phyloP scores from a whole-genome alignment of 371 early-diverging fungal species.

The Mortierella sp. region DNA sequence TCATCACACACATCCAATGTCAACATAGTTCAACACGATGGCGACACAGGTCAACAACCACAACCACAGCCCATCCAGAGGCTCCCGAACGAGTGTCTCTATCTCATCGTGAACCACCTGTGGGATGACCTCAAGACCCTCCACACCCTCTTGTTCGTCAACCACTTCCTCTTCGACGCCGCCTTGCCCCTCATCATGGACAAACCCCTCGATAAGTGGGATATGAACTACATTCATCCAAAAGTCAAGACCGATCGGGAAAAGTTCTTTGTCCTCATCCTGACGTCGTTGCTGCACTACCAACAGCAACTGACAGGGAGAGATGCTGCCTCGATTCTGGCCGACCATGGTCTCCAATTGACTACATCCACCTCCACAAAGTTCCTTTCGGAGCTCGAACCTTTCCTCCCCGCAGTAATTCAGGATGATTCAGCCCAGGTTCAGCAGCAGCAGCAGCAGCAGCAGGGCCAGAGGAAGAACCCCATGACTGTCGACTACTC shows the following conservation, averaged over 20 bases:
- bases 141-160: constrained; percentile 12
- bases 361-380: neutral
- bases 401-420: neutral
- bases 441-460: too few relatives aligned
- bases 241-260: neutral
- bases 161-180: constrained; percentile 25
- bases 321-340: neutral
- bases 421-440: neutral
- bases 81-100: constrained; percentile 28
- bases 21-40: neutral
- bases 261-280: neutral
- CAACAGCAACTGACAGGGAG: neutral
- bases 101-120: constrained; percentile 5
- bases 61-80: neutral
- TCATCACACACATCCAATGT: neutral
- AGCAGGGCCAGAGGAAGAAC: neutral
- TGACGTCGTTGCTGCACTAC: neutral
- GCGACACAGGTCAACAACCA: neutral
- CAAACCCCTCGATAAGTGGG: constrained; percentile 1
- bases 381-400: neutral
- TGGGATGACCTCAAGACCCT: constrained; percentile 11
- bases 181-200: constrained; percentile 6
- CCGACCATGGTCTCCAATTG: neutral
- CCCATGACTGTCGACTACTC: constrained; percentile 7
- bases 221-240: neutral